Base-by-base conservation (phyloP, 768 basidiomycete genomes). In the Hygrophoropsis aurantiaca region DNA sequence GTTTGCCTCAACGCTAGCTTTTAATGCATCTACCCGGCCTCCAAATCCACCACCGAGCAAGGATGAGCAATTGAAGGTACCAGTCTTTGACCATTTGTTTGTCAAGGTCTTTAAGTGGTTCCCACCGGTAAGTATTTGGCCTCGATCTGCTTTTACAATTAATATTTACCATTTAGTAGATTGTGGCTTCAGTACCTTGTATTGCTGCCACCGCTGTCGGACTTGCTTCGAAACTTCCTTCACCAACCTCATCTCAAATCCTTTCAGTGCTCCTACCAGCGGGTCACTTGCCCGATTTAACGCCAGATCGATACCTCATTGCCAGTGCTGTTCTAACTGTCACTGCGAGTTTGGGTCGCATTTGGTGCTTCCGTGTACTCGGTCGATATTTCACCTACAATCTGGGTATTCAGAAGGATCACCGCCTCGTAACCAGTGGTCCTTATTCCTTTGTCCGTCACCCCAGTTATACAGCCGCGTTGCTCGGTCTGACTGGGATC, bases 401-500 rank as follows among this genome's bases (percentile, higher is more conserved):
- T 3, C 66, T 70, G 2, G 55, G 59, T 16, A 47, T 72, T 15
- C 57, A 57, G 2, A 56, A 56, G 18, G 46, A 59, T 2, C 70
- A 71, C 40, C 16, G 39, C 10, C 61, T 72, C 4, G 42, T 72
- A 20, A 69, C 60, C 2, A 46, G 55, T 2, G 71, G 71, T 0
- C 70, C 70, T 3, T 72, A 72, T 47, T 51, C 56, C 8, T 47
- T 63, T 43, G 64, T 70, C 0, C 68, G 70, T 9, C 70, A 72
- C 40, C 70, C 70, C 0, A 53, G 68, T 11, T 73, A 72, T 42
- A 43, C 61, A 7, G 56, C 56, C 8, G 62, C 27, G 3, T 24
- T 15, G 2, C 18, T 75, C 3, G 51, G 59, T 6, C 47, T 51
- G n/a, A 5, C 57, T 0, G 69, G 71, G 1, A 51, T 65, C 42